phyloP scores from a whole-genome alignment of 2,329 filamentous ascomycete species.

The Colletotrichum sp. region DNA sequence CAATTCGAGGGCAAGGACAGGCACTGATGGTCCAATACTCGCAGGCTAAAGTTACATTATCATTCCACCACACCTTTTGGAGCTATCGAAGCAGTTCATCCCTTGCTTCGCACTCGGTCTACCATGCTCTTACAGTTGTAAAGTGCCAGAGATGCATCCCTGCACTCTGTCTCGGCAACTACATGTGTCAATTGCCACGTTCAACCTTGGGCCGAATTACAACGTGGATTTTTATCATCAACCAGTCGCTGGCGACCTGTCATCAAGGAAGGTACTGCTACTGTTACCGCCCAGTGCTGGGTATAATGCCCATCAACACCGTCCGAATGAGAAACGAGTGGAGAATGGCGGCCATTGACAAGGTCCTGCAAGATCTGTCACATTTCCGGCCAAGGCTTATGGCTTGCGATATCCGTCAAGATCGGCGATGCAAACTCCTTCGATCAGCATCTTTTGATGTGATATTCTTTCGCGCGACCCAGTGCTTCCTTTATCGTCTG shows the following conservation, averaged over 20 bases:
- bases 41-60: not conserved
- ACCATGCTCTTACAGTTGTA: not conserved
- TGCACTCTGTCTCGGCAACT: not conserved
- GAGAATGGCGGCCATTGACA: not conserved
- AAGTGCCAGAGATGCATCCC: not conserved
- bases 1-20: not conserved
- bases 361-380: not conserved
- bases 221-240: not conserved
- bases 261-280: not conserved
- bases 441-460: not conserved
- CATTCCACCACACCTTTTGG: not conserved
- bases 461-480: not conserved
- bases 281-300: not conserved
- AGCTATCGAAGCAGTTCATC: conserved; percentile 2
- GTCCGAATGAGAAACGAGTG: not conserved
- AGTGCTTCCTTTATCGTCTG: not conserved
- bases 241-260: not conserved
- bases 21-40: not conserved
- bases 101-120: conserved; percentile 3
- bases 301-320: conserved; percentile 3
- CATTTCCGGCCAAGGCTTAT: not conserved
- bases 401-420: not conserved
- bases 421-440: not conserved
- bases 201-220: not conserved
- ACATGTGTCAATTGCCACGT: not conserved